Evolutionary conservation across 495 filamentous ascomycete species (phyloP).

Genomic region (Entonaema liquescens): DNA sequence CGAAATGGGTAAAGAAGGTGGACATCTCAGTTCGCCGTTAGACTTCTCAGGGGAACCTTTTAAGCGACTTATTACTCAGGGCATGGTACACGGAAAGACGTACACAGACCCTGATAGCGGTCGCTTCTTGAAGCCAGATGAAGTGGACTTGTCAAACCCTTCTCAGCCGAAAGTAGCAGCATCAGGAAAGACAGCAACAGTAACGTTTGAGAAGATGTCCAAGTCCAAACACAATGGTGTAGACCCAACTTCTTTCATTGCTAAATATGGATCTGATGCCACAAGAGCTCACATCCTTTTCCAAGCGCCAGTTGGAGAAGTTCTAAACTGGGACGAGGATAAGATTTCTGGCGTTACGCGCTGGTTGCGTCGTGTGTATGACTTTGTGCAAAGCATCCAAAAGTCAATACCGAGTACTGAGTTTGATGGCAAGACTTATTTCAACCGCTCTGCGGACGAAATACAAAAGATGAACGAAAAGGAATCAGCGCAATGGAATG

Average conservation of each 20-base stretch:
- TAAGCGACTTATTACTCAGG: slow-evolving; percentile 80
- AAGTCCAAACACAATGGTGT: slow-evolving; percentile 95
- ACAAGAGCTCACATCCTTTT: slow-evolving; percentile 89
- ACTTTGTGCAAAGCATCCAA: slow-evolving; percentile 57
- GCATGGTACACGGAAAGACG: slow-evolving; percentile 92
- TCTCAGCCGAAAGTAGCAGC: slow-evolving; percentile 66
- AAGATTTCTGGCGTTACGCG: slow-evolving; percentile 82
- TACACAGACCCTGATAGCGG: slow-evolving; percentile 78
- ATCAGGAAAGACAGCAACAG: slow-evolving; percentile 62
- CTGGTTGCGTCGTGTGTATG: slow-evolving; percentile 75
- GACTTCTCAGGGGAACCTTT: slow-evolving; percentile 73
- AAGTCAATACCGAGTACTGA: not conserved
- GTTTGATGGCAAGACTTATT: slow-evolving; percentile 43
- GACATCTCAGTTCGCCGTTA: slow-evolving; percentile 27
- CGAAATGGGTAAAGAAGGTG: slow-evolving; percentile 48
- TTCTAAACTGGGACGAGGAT: slow-evolving; percentile 87
- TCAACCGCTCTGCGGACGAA: slow-evolving; percentile 34
- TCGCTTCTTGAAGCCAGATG: slow-evolving; percentile 78
- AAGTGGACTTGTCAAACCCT: slow-evolving; percentile 70
- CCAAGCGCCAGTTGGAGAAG: slow-evolving; percentile 81
- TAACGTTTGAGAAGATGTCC: slow-evolving; percentile 93
- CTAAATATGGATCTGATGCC: slow-evolving; percentile 80
- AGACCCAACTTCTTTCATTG: slow-evolving; percentile 76
- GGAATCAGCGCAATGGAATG: slow-evolving; percentile 49
- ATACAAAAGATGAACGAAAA: slow-evolving; percentile 28